phyloP scores from a whole-genome alignment of 1,284 basidiomycete species.

The Hemileia vastatrix region DNA sequence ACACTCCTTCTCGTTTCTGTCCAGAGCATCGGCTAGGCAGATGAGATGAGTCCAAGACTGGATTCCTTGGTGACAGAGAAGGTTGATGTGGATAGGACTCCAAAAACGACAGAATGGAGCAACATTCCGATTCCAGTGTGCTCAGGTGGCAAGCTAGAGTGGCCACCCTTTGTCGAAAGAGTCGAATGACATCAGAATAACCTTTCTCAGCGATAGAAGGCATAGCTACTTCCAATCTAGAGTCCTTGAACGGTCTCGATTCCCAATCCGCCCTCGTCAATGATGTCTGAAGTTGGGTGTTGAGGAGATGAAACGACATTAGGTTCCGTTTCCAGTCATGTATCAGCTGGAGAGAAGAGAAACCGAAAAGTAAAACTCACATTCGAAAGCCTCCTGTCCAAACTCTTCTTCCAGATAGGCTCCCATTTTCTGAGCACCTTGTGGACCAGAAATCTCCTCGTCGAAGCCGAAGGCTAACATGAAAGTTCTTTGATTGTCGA shows the following conservation, averaged over 20 bases:
- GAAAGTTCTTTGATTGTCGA: conserved; percentile 35
- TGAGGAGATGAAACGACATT: background rate
- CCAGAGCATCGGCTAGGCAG: no score
- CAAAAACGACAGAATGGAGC: conserved; percentile 19
- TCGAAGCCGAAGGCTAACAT: conserved; percentile 46
- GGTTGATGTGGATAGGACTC: background rate
- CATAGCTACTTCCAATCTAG: conserved; percentile 30
- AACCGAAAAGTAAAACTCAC: conserved; percentile 51
- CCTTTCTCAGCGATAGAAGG: conserved; percentile 60
- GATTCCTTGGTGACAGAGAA: no score
- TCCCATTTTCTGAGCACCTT: no score
- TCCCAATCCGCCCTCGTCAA: conserved; percentile 45
- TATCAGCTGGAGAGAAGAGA: background rate
- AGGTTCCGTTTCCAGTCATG: no score
- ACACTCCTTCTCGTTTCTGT: no score
- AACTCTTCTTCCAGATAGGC: no score
- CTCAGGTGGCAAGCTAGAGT: conserved; percentile 56
- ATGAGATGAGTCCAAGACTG: no score
- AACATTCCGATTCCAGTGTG: conserved; percentile 30
- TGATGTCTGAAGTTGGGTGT: conserved; percentile 42
- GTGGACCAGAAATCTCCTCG: conserved; percentile 32
- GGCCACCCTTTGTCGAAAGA: conserved; percentile 56
- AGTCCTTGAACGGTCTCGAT: conserved; percentile 47
- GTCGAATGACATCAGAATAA: conserved; percentile 53
- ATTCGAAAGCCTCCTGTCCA: conserved; percentile 52